phyloP scores from a whole-genome alignment of 441 rosid species.

The Pelargonium exstipulatum region DNA sequence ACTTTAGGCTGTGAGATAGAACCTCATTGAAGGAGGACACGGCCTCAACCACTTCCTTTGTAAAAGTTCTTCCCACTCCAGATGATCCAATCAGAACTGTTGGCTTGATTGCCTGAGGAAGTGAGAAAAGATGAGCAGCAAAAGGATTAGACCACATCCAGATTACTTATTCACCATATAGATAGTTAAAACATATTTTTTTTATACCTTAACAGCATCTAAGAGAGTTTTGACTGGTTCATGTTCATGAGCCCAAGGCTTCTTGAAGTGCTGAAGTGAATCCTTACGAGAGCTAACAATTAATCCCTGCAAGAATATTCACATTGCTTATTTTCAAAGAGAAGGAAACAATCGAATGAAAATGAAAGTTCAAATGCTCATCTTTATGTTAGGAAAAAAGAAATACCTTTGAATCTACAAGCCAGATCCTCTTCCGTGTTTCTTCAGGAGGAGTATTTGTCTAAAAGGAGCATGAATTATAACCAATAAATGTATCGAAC shows the following conservation, averaged over 20 bases:
- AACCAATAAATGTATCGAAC: not conserved
- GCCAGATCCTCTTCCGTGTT: not conserved
- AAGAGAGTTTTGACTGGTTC: constrained; percentile 21
- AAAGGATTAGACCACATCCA: not conserved
- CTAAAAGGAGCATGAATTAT: not conserved
- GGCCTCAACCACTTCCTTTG: constrained; percentile 22
- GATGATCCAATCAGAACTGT: constrained; percentile 23
- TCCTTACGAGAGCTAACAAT: constrained; percentile 19
- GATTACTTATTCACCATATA: not conserved
- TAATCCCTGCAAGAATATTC: constrained; percentile 13
- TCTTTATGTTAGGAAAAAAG: not conserved
- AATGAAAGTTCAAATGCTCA: not conserved
- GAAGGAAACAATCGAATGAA: not conserved
- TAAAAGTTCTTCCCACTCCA: constrained; percentile 26
- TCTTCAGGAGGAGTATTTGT: not conserved
- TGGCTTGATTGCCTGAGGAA: constrained; percentile 19
- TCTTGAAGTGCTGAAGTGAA: constrained; percentile 22
- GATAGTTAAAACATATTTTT: not conserved
- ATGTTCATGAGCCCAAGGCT: constrained; percentile 25
- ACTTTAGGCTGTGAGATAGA: not conserved
- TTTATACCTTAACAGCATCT: constrained; percentile 18
- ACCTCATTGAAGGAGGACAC: constrained; percentile 22
- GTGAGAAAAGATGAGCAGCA: not conserved
- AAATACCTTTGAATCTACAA: not conserved
- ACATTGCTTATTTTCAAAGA: too few relatives aligned